Base-by-base conservation (phyloP, 306 rosid species). In the Cicer yamashitae region DNA sequence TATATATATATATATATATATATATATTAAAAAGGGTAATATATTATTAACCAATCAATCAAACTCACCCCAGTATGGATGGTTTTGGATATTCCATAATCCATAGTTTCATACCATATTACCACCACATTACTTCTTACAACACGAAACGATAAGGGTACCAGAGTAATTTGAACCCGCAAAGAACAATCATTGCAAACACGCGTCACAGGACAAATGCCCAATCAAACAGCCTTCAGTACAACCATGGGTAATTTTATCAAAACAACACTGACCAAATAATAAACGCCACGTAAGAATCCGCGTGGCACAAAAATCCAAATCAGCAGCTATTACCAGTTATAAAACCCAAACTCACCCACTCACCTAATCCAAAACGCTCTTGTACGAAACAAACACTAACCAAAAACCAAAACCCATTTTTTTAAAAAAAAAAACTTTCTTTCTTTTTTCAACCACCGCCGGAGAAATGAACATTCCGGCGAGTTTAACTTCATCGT, bases 381-480 rank as follows among this genome's bases (percentile, higher is more conserved):
- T 51, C 73, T 71, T 45, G 67, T 40, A 52, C 48, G 18, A 77
- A 39, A 20, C 34, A 60, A 60, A 70, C 63, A 48, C 77, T 14
- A 43, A 18, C 7, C 20, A 3, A 73, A 60, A 70, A 11, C 60
- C 4, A 30, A 7, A 1, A 37, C 37, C 37, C 37, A 30, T 30
- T 30, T 30, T 30, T 25, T 25, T 25, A 11, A 22, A 59, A 40
- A 52, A 76, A 9, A 38, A 0, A 7, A 0, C 18, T 1, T 41
- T 22, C 1, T 34, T 39, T 10, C 14, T 5, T 10, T 12, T 15
- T 57, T 1, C 20, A 9, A 12, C 50, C 54, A 30, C 41, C 53
- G 87, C 91, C 92, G 89, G 89, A 79, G 86, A 81, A 62, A 94
- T 91, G 98, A 87, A 79, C 73, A 71, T 77, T 85, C 91, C 88